phyloP scores from a whole-genome alignment of 75 land plant genomes.

The Azolla pinnata region DNA sequence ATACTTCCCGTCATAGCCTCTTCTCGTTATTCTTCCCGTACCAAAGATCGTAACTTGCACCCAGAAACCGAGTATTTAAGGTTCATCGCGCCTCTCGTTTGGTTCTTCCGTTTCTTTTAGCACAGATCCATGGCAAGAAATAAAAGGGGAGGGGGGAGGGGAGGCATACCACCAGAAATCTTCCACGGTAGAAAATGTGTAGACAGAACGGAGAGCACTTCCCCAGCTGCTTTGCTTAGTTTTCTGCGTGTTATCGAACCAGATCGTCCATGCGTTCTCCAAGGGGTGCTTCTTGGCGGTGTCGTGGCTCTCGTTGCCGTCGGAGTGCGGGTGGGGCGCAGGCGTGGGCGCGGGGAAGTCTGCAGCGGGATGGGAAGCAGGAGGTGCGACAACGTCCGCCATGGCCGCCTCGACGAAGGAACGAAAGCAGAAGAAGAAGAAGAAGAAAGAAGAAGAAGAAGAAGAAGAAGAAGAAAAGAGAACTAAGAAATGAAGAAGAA shows the following conservation, averaged over 20 bases:
- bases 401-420: not conserved
- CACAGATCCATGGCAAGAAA: not conserved
- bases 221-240: conserved; percentile 43
- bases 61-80: too few species aligned
- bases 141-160: not conserved
- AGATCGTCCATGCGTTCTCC: conserved; percentile 60
- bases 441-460: too few species aligned
- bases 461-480: too few species aligned
- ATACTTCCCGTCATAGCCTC: too few species aligned
- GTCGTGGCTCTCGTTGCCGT: conserved; percentile 6
- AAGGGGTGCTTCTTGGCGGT: conserved; percentile 40
- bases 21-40: too few species aligned
- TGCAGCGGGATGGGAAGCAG: conserved; percentile 3
- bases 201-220: conserved; percentile 33
- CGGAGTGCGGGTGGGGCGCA: conserved; percentile 11
- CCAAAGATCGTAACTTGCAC: too few species aligned
- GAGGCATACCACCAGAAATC: conserved; percentile 40
- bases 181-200: conserved; percentile 35
- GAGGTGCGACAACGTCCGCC: conserved; percentile 14
- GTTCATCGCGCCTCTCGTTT: not conserved
- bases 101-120: not conserved
- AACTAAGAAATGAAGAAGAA: too few species aligned
- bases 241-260: conserved; percentile 52
- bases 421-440: too few species aligned
- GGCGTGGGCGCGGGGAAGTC: conserved; percentile 9